Percentiles rank a stretch among this genome's conserved stretches.
phyloP scores from a whole-genome alignment of 306 rosid genomes.

The Quillaja saponaria region DNA sequence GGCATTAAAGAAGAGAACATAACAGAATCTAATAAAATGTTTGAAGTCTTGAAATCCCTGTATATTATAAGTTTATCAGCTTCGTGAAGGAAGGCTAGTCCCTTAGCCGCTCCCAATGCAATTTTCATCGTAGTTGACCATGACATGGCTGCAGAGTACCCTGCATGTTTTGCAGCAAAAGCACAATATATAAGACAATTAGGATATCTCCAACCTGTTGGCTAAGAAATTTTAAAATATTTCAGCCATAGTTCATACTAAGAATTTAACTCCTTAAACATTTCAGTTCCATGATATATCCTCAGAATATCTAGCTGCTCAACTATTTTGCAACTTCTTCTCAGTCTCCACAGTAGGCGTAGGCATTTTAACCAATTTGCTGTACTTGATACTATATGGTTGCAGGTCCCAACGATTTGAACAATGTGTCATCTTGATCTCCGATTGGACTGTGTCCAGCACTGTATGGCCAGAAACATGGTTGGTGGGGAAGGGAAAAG shows the following conservation, averaged over 20 bases:
- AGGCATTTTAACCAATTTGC: too few species aligned
- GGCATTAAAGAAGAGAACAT: constrained; percentile 22
- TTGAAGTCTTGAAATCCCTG: constrained; percentile 83
- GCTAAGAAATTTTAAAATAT: too few species aligned
- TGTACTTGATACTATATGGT: neutral
- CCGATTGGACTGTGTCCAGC: neutral
- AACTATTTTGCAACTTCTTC: too few species aligned
- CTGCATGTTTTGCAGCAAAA: constrained; percentile 30
- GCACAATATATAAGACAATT: too few species aligned
- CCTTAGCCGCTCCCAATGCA: constrained; percentile 76
- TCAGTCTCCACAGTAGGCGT: too few species aligned
- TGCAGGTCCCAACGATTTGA: neutral
- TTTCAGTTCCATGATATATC: too few species aligned
- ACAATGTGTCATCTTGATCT: neutral
- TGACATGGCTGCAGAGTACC: constrained; percentile 61
- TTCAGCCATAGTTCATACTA: too few species aligned
- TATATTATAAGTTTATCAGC: constrained; percentile 74
- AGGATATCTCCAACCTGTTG: too few species aligned
- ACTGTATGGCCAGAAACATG: neutral
- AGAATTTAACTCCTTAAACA: too few species aligned
- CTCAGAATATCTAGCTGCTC: too few species aligned
- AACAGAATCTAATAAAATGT: constrained; percentile 77
- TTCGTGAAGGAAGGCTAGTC: constrained; percentile 76
- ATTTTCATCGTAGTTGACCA: constrained; percentile 84
- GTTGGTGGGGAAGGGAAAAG: neutral